A percentile compares a stretch with the other conserved stretches of the same genome.
Conservation (phyloP, 129 eudicot species). For the Chrysanthemum makinoi region DNA sequence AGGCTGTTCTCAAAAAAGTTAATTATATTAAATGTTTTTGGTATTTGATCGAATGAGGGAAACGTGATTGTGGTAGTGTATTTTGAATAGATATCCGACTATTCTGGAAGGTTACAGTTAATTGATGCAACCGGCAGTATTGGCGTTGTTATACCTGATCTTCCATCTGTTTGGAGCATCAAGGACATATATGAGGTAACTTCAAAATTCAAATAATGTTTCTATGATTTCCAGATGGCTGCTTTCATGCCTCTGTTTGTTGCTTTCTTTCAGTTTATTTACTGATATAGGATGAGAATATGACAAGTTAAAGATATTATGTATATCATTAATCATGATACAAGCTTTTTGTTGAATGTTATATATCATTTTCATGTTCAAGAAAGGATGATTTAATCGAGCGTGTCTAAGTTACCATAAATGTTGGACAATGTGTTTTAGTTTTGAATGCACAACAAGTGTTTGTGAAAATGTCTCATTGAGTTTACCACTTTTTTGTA, state of each 20-base stretch:
- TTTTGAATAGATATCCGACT: conserved; percentile 46
- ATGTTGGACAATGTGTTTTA: too few relatives aligned
- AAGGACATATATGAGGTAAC: conserved; percentile 63
- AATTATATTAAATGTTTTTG: neutral
- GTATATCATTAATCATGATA: too few relatives aligned
- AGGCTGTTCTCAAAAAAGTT: too few relatives aligned
- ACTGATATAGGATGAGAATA: too few relatives aligned
- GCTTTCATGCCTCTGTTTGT: conserved; percentile 1
- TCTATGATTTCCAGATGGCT: conserved; percentile 1
- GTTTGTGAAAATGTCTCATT: too few relatives aligned
- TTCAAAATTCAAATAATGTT: neutral
- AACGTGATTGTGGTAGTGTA: conserved; percentile 8
- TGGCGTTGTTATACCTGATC: conserved; percentile 59
- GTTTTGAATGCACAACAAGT: too few relatives aligned
- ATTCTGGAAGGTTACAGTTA: conserved; percentile 75
- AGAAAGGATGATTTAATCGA: too few relatives aligned
- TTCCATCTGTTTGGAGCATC: conserved; percentile 61
- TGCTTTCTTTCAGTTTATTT: conserved; percentile 13
- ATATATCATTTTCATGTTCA: too few relatives aligned
- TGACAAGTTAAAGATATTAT: too few relatives aligned
- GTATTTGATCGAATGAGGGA: conserved; percentile 1
- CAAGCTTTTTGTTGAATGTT: too few relatives aligned
- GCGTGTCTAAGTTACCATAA: too few relatives aligned
- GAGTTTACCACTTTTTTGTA: too few relatives aligned
- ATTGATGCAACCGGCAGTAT: conserved; percentile 81